Conservation (phyloP, 768 basidiomycete genomes). For the Phylloporus sp. region DNA sequence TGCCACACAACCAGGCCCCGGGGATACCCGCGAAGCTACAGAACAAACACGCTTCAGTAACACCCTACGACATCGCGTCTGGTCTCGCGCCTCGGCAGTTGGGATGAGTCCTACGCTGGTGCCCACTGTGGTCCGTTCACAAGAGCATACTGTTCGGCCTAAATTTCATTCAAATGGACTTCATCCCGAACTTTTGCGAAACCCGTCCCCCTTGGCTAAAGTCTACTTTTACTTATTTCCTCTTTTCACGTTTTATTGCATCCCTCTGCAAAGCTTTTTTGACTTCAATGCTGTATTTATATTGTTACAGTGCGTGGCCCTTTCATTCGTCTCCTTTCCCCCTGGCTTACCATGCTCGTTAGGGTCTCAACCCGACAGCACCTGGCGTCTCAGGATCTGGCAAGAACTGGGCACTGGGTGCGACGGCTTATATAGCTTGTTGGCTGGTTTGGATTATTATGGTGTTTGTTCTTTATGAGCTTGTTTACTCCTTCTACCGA, state of each 20-base stretch:
- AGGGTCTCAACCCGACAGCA: slow-evolving; percentile 75
- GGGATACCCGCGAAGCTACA: slow-evolving; percentile 45
- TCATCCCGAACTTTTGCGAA: slow-evolving; percentile 64
- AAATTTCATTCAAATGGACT: slow-evolving; percentile 64
- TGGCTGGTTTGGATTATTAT: slow-evolving; percentile 73
- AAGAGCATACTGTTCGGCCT: slow-evolving; percentile 46
- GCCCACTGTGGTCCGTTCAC: slow-evolving; percentile 33
- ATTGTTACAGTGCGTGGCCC: slow-evolving; percentile 66
- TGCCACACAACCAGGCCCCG: slow-evolving; percentile 37
- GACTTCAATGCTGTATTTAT: slow-evolving; percentile 89
- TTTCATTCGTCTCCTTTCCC: background rate
- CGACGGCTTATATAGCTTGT: slow-evolving; percentile 79
- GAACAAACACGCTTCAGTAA: slow-evolving; percentile 47
- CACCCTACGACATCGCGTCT: slow-evolving; percentile 44
- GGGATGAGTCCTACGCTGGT: slow-evolving; percentile 41
- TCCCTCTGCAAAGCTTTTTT: slow-evolving; percentile 77
- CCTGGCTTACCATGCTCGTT: slow-evolving; percentile 9
- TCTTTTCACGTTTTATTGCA: slow-evolving; percentile 63
- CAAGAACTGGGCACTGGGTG: slow-evolving; percentile 79
- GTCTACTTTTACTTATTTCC: slow-evolving; percentile 69
- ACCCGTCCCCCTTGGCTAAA: slow-evolving; percentile 50
- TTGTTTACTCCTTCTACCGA: slow-evolving; percentile 69
- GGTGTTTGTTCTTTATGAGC: slow-evolving; percentile 73
- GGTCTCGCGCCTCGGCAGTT: slow-evolving; percentile 55
- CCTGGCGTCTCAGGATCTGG: slow-evolving; percentile 66